Conservation (phyloP, 176 grass and related monocot species). For the Alloteropsis semialata region DNA sequence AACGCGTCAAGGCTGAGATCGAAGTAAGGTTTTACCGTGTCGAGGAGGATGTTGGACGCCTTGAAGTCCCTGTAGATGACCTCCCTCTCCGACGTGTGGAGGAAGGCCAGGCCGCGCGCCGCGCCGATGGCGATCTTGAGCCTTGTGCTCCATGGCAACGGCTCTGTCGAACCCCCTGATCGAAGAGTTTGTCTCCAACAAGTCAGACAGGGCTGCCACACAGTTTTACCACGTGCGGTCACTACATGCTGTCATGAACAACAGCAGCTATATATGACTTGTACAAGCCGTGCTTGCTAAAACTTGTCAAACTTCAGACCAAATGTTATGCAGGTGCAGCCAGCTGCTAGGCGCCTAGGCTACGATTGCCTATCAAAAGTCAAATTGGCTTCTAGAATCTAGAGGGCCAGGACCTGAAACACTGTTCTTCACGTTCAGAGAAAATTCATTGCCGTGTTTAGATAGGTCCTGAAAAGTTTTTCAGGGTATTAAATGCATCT, state of each 20-base stretch:
- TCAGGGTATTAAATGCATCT: too few species aligned
- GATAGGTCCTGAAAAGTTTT: too few species aligned
- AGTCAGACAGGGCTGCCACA: not conserved
- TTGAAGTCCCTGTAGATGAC: conserved; percentile 88
- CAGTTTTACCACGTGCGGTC: not conserved
- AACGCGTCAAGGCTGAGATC: not conserved
- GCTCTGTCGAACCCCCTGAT: conserved; percentile 23
- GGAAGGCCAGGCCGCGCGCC: conserved; percentile 62
- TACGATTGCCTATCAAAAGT: not conserved
- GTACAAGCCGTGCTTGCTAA: not conserved
- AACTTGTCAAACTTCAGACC: not conserved
- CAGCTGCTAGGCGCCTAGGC: not conserved
- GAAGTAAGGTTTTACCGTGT: conserved; percentile 32
- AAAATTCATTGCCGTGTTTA: too few species aligned
- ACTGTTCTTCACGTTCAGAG: too few species aligned
- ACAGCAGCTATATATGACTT: not conserved
- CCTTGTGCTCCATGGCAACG: conserved; percentile 52
- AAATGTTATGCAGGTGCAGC: not conserved
- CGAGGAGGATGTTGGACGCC: conserved; percentile 81
- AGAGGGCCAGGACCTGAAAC: not conserved
- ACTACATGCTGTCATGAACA: not conserved
- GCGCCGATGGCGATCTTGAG: conserved; percentile 69
- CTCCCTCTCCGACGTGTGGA: conserved; percentile 69
- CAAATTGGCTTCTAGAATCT: conserved; percentile 8
- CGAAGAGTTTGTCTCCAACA: not conserved